These are phyloP conservation scores for Fraxinus xanthoxyloides DNA, from an alignment of 305 asterid genomes.

Conservation along the genomic window DNA sequence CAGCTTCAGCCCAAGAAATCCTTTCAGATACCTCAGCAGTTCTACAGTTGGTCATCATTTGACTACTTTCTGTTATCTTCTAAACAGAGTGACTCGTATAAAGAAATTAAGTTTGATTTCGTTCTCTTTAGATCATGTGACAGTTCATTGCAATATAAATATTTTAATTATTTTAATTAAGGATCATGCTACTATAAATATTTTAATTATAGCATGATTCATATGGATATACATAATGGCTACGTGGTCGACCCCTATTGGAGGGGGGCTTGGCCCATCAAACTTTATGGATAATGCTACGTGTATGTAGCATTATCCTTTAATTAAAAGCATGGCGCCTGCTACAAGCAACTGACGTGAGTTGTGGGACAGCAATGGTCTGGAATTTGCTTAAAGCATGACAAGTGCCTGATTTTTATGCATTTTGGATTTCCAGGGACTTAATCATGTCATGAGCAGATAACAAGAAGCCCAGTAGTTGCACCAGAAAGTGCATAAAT, in stretches of 20 bases:
- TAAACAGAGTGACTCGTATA: no score
- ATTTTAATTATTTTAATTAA: no score
- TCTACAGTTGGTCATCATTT: slow-evolving; percentile 29
- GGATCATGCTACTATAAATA: no score
- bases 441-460: neutral
- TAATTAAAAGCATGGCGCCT: neutral
- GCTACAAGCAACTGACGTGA: neutral
- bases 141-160: neutral
- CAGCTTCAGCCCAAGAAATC: slow-evolving; percentile 15
- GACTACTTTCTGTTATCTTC: neutral
- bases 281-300: no score
- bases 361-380: neutral
- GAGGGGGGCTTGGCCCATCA: no score
- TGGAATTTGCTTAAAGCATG: neutral
- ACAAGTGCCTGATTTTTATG: neutral
- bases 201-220: no score
- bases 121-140: neutral
- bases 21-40: neutral
- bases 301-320: no score
- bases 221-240: no score
- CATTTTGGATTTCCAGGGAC: neutral
- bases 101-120: neutral
- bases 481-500: neutral
- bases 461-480: neutral
- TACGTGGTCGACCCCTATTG: no score